These are phyloP conservation scores for Chlorociboria aeruginascens DNA, from an alignment of 495 filamentous ascomycete genomes.

Conservation along the genomic window DNA sequence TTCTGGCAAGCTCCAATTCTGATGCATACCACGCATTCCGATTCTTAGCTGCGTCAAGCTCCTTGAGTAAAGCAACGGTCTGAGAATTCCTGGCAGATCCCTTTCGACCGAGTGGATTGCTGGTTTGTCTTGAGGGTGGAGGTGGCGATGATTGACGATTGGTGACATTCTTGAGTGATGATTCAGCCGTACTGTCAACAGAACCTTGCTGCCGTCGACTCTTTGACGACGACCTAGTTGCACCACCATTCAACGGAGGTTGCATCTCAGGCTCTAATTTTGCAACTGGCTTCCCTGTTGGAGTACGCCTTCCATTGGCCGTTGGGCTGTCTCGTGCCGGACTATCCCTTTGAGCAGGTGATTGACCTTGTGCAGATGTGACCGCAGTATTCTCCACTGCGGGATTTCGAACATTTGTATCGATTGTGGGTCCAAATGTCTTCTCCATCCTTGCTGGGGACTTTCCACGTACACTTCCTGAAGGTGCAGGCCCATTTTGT, in stretches of 20 bases:
- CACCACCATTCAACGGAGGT: constrained; percentile 2
- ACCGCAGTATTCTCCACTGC: constrained; percentile 7
- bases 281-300: constrained; percentile 27
- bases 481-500: constrained; percentile 29
- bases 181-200: constrained; percentile 35
- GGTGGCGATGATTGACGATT: constrained; percentile 38
- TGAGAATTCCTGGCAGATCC: constrained; percentile 43
- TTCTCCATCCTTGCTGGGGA: constrained; percentile 22
- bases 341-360: constrained; percentile 10
- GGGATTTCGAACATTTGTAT: constrained; percentile 26
- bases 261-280: constrained; percentile 22
- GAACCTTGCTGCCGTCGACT: constrained; percentile 33
- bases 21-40: constrained; percentile 96
- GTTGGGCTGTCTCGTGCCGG: constrained; percentile 22
- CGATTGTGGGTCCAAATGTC: constrained; percentile 36
- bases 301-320: constrained; percentile 49
- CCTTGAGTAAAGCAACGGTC: constrained; percentile 56
- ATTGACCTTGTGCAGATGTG: constrained; percentile 7
- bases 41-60: constrained; percentile 69
- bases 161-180: constrained; percentile 26
- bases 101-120: constrained; percentile 34
- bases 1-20: constrained; percentile 78
- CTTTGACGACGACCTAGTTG: constrained; percentile 13
- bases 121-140: constrained; percentile 36
- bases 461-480: constrained; percentile 12